Percentiles rank a stretch among this genome's conserved stretches.
phyloP scores from a whole-genome alignment of 2,329 filamentous ascomycete genomes.

The Grosmannia penicillata region DNA sequence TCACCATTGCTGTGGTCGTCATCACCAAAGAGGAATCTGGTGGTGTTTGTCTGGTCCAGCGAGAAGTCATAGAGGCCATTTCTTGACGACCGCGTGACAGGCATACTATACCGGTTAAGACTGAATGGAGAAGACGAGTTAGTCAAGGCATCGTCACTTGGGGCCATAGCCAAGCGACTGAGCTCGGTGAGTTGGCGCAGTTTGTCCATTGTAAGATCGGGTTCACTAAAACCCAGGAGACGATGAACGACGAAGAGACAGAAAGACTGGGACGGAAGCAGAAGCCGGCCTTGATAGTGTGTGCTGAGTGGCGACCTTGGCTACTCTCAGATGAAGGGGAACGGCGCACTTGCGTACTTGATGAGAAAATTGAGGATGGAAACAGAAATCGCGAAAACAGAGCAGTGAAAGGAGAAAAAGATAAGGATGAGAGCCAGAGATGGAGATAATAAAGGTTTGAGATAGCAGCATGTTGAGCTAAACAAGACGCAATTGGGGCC shows the following conservation, averaged over 20 bases:
- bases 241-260: too few relatives aligned
- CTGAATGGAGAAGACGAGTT: conserved; percentile 27
- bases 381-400: not conserved
- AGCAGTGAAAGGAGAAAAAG: not conserved
- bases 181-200: too few relatives aligned
- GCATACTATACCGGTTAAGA: conserved; percentile 87
- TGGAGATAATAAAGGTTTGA: not conserved
- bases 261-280: too few relatives aligned
- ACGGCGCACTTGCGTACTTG: too few relatives aligned
- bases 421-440: not conserved
- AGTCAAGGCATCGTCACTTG: conserved; percentile 2
- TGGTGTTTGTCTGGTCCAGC: conserved; percentile 71
- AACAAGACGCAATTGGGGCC: not conserved
- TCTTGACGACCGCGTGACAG: conserved; percentile 59
- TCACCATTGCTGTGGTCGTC: conserved; percentile 49
- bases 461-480: not conserved
- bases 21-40: conserved; percentile 69
- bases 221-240: too few relatives aligned
- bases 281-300: too few relatives aligned
- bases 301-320: too few relatives aligned
- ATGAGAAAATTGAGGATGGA: not conserved
- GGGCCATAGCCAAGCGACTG: not conserved
- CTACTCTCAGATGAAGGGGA: too few relatives aligned
- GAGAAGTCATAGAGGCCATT: conserved; percentile 52
- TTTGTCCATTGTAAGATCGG: too few relatives aligned